These are phyloP conservation scores for Pseudotulostoma volvatum DNA, from an alignment of 495 filamentous ascomycete species.

Conservation along the genomic window DNA sequence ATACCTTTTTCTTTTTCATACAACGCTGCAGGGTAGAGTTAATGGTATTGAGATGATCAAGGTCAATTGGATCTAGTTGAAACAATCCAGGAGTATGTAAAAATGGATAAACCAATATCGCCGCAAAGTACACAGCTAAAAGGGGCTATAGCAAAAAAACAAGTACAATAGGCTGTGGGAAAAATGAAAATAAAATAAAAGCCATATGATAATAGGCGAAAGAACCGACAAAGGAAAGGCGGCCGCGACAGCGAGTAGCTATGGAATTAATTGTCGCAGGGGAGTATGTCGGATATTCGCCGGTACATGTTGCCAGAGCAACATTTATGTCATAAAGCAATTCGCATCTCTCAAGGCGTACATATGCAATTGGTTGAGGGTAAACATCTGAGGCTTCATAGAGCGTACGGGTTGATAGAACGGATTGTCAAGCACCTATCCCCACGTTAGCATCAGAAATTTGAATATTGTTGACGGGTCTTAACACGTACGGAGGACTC, in stretches of 20 bases:
- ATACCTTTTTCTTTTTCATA: too few relatives aligned
- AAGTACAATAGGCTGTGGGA: not conserved
- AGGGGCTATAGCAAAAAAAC: slow-evolving; percentile 3
- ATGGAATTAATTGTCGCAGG: not conserved
- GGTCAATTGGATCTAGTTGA: too few relatives aligned
- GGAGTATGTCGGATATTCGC: not conserved
- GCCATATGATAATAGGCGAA: not conserved
- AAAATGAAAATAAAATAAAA: not conserved
- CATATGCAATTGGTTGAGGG: not conserved
- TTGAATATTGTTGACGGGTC: too few relatives aligned
- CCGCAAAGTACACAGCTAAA: not conserved
- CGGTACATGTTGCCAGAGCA: not conserved
- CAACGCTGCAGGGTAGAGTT: too few relatives aligned
- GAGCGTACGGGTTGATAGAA: slow-evolving; percentile 88
- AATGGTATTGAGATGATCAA: too few relatives aligned
- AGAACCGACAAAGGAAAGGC: not conserved
- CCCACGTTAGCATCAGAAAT: too few relatives aligned
- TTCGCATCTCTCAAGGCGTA: not conserved
- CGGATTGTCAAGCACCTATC: slow-evolving; percentile 88
- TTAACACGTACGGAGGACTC: slow-evolving; percentile 81
- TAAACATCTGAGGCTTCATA: slow-evolving; percentile 31
- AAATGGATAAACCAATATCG: slow-evolving; percentile 3
- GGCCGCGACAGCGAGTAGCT: not conserved
- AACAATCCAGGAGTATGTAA: not conserved
- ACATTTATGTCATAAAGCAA: not conserved